phyloP scores from a whole-genome alignment of 2,329 filamentous ascomycete species.

The Colletotrichum tofieldiae region DNA sequence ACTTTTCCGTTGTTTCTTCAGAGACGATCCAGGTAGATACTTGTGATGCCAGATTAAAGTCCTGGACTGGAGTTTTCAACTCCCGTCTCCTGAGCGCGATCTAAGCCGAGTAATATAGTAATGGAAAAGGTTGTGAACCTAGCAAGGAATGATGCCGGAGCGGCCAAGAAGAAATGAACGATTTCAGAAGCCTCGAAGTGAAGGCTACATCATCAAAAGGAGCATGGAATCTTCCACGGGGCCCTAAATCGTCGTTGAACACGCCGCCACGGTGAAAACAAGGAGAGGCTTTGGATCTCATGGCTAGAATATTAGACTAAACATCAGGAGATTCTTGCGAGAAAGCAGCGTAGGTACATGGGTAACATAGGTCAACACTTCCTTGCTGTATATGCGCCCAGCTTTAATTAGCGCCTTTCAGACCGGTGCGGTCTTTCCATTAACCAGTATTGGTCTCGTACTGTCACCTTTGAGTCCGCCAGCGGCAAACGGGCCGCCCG shows the following conservation, averaged over 20 bases:
- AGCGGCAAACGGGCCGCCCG: too few relatives aligned
- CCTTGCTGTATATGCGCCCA: too few relatives aligned
- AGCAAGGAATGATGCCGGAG: background rate
- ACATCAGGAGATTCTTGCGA: background rate
- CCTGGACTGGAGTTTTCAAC: background rate
- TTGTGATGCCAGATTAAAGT: background rate
- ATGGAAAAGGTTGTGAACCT: background rate
- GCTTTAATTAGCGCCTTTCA: too few relatives aligned
- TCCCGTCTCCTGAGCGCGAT: background rate
- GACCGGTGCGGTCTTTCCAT: too few relatives aligned
- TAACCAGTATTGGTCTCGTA: too few relatives aligned
- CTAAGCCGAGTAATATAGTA: background rate
- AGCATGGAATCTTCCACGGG: background rate
- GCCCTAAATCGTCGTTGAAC: background rate
- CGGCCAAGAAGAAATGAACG: background rate
- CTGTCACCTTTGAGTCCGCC: too few relatives aligned
- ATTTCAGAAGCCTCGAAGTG: background rate
- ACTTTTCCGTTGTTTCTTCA: too few relatives aligned
- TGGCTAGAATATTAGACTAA: too few relatives aligned
- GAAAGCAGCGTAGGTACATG: too few relatives aligned
- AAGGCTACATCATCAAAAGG: background rate
- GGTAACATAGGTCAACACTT: too few relatives aligned
- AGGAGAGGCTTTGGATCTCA: background rate
- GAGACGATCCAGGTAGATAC: background rate
- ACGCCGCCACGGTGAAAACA: background rate